A percentile compares a stretch with the other conserved stretches of the same genome.
Conservation (phyloP, 2,329 filamentous ascomycete genomes). For the Trichoderma polysporum region DNA sequence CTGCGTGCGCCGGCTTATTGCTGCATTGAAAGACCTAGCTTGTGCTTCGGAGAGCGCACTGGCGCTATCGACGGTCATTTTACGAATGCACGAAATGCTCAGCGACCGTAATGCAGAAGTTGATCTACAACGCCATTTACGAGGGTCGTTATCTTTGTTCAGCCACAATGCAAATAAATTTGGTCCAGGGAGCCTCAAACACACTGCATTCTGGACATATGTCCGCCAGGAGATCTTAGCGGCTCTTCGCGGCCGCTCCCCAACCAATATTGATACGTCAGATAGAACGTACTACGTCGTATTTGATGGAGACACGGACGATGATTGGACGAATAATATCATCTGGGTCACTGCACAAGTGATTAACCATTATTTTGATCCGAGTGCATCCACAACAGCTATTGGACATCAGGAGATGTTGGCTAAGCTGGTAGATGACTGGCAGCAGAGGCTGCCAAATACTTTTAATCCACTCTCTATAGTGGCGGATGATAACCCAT, state of each 20-base stretch:
- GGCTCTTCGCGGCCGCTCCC: constrained; percentile 8
- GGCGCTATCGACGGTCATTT: constrained; percentile 16
- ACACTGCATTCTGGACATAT: constrained; percentile 20
- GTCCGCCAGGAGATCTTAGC: constrained; percentile 17
- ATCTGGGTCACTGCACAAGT: constrained; percentile 17
- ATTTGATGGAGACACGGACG: constrained; percentile 11
- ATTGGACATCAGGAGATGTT: background rate
- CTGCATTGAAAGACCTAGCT: constrained; percentile 11
- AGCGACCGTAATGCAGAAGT: background rate
- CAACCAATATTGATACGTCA: constrained; percentile 16
- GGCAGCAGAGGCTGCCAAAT: background rate
- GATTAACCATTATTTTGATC: constrained; percentile 11
- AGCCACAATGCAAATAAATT: constrained; percentile 8
- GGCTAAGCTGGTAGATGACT: constrained; percentile 2
- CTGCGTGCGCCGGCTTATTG: constrained; percentile 10
- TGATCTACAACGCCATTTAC: constrained; percentile 11
- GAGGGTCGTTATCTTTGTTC: constrained; percentile 13
- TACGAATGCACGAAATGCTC: constrained; percentile 19
- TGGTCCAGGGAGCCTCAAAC: constrained; percentile 5
- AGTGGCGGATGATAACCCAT: constrained; percentile 1
- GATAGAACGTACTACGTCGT: constrained; percentile 10
- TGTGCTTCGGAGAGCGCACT: constrained; percentile 15
- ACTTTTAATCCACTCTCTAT: constrained; percentile 6
- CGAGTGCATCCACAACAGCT: background rate
- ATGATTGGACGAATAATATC: constrained; percentile 18